phyloP scores from a whole-genome alignment of 495 filamentous ascomycete genomes.

The Penicillium odoratum region DNA sequence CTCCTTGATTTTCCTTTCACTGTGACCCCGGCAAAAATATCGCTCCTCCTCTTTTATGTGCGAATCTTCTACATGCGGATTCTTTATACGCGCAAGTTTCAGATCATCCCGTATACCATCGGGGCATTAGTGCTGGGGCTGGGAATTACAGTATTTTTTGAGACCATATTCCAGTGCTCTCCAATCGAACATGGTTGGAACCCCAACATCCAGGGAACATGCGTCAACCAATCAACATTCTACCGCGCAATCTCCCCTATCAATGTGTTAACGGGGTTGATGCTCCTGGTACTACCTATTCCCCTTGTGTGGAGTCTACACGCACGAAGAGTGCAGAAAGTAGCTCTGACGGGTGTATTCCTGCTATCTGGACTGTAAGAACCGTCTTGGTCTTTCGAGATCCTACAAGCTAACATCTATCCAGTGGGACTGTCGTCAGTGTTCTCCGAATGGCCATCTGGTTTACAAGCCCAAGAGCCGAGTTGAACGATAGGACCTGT shows the following conservation, averaged over 20 bases:
- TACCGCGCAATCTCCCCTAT: constrained; percentile 32
- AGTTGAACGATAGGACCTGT: constrained; percentile 24
- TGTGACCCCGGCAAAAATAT: constrained; percentile 20
- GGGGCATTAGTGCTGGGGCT: constrained; percentile 27
- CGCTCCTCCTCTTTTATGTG: constrained; percentile 43
- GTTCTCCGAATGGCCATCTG: constrained; percentile 25
- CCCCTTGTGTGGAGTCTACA: constrained; percentile 41
- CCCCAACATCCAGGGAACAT: constrained; percentile 21
- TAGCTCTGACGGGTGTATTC: constrained; percentile 30
- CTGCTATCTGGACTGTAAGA: constrained; percentile 31
- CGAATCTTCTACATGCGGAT: constrained; percentile 44
- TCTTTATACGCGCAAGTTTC: constrained; percentile 28
- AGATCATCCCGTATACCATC: constrained; percentile 32
- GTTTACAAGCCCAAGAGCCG: constrained; percentile 5
- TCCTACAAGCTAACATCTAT: neutral
- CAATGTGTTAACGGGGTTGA: constrained; percentile 37
- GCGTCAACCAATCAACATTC: constrained; percentile 30
- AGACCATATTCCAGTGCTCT: constrained; percentile 33
- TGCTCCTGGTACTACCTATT: constrained; percentile 44
- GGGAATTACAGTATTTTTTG: constrained; percentile 29
- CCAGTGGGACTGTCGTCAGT: constrained; percentile 22
- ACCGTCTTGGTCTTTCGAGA: neutral
- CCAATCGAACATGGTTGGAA: constrained; percentile 35
- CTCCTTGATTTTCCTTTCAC: constrained; percentile 19
- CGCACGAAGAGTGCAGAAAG: constrained; percentile 18